These are phyloP conservation scores for Aethionema arabicum DNA, from an alignment of 345 rosid species.

Conservation along the genomic window DNA sequence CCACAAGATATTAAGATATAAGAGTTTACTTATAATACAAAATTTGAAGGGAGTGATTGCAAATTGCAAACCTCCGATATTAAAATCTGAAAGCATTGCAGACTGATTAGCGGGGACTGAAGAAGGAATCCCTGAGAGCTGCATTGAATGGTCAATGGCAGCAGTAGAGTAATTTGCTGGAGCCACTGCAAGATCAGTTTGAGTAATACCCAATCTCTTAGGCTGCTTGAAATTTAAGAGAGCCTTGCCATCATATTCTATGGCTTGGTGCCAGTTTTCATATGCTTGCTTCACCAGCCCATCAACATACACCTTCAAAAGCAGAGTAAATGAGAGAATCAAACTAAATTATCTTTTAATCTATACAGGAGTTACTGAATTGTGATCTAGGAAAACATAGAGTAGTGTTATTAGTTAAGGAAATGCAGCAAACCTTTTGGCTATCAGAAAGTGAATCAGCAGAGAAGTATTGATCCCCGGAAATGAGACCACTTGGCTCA, in stretches of 20 bases:
- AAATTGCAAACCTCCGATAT: conserved; percentile 60
- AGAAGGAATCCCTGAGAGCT: conserved; percentile 49
- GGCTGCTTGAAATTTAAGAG: conserved; percentile 64
- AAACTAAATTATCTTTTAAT: conserved; percentile 1
- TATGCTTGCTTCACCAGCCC: conserved; percentile 87
- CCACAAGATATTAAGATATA: conserved; percentile 11
- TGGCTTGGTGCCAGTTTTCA: conserved; percentile 81
- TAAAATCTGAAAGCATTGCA: conserved; percentile 48
- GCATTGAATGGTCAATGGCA: conserved; percentile 52
- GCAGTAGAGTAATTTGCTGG: conserved; percentile 45
- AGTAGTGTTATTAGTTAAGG: conserved; percentile 19
- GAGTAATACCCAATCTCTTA: conserved; percentile 48
- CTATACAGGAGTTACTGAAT: not conserved
- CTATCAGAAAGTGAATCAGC: conserved; percentile 79
- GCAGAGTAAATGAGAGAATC: conserved; percentile 3
- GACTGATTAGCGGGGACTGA: conserved; percentile 53
- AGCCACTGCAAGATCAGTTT: conserved; percentile 49
- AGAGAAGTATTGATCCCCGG: conserved; percentile 79
- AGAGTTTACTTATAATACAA: not conserved
- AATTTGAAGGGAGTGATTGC: conserved; percentile 12
- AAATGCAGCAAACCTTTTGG: conserved; percentile 69
- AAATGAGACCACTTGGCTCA: conserved; percentile 79
- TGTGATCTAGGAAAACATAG: not conserved
- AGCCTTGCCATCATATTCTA: conserved; percentile 92
- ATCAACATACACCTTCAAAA: conserved; percentile 79